Base-by-base conservation (phyloP, 2,329 filamentous ascomycete species). In the Rutstroemia sp. region DNA sequence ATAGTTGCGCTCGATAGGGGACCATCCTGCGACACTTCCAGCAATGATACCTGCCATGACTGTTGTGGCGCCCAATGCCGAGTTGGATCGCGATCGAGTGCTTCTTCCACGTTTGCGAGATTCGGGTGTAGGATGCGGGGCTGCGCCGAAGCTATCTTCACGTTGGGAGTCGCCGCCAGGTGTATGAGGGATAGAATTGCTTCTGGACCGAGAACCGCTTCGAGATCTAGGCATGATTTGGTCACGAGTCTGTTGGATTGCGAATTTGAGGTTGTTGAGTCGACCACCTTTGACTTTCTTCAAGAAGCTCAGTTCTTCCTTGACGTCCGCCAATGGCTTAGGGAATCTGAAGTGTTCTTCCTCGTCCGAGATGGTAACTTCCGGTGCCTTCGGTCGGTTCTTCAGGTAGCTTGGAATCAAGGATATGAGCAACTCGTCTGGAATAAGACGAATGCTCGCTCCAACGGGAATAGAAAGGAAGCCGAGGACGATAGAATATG, bases 41-140 rank as follows among this genome's bases (percentile, higher is more conserved):
- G 87, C 88, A 50, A 92, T 82, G 57, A 92, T 86, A 59, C 88
- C 88, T n/a, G 88, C 86, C 88, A 91, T 91, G 59, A 90, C 87
- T 7, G 85, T 84, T 1, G 87, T 84, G 2, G 87, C 86, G 10
- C 84, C 87, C 10, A 92, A 77, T 1, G 86, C 86, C 27, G 87
- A 90, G 70, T 86, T 86, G 4, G 68, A 67, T 57, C 84, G 75
- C 56, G 83, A 84, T 58, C 84, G 76, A 64, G 76, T 86, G 45
- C 85, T 88, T 62, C 84, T 78, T 51, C 86, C 88, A 51, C 87
- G 81, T 55, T 77, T 80, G 50, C 87, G 76, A 56, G 82, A 78
- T 66, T 85, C 81, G 4, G 76, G 83, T 51, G 76, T 87, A 65
- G 68, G 79, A 67, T 62, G 78, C 48, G 54, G 57, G 10, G 55